Conservation (phyloP, 2,329 filamentous ascomycete genomes). For the Pezicula neosporulosa region DNA sequence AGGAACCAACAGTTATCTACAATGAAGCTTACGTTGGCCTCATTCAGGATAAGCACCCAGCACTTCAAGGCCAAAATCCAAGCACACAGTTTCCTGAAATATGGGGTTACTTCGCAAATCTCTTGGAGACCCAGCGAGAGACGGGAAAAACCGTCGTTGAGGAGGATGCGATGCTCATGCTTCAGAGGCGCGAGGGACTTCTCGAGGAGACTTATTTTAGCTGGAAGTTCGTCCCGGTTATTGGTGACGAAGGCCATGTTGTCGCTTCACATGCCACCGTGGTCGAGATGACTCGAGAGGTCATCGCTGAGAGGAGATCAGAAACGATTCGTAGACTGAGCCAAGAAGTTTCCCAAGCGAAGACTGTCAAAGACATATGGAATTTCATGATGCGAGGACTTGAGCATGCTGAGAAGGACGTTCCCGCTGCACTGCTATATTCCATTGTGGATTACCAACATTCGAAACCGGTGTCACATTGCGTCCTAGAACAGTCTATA, state of each 20-base stretch:
- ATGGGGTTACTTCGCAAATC: slow-evolving; percentile 27
- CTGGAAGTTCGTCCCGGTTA: slow-evolving; percentile 38
- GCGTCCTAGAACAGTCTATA: slow-evolving; percentile 9
- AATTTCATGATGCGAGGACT: slow-evolving; percentile 19
- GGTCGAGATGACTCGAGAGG: slow-evolving; percentile 32
- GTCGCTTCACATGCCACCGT: slow-evolving; percentile 14
- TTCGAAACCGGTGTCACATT: not conserved
- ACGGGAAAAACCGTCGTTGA: slow-evolving; percentile 20
- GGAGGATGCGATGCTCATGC: slow-evolving; percentile 23
- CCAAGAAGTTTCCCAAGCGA: slow-evolving; percentile 23
- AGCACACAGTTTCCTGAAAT: slow-evolving; percentile 34
- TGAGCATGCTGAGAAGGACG: slow-evolving; percentile 21
- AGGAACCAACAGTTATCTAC: slow-evolving; percentile 28
- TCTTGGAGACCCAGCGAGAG: slow-evolving; percentile 23
- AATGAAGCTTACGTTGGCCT: slow-evolving; percentile 31
- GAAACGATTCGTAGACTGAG: slow-evolving; percentile 32
- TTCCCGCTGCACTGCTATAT: slow-evolving; percentile 29
- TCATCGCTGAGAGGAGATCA: slow-evolving; percentile 31
- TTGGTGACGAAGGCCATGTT: slow-evolving; percentile 29
- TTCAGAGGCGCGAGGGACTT: slow-evolving; percentile 27
- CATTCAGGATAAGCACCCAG: slow-evolving; percentile 29
- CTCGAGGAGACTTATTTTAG: slow-evolving; percentile 31
- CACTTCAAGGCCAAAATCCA: slow-evolving; percentile 32
- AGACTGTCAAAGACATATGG: slow-evolving; percentile 30
- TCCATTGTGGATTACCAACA: slow-evolving; percentile 18